A percentile compares a stretch with the other conserved stretches of the same genome.
Conservation (phyloP, 2,329 filamentous ascomycete species). For the Colletotrichum lupini region DNA sequence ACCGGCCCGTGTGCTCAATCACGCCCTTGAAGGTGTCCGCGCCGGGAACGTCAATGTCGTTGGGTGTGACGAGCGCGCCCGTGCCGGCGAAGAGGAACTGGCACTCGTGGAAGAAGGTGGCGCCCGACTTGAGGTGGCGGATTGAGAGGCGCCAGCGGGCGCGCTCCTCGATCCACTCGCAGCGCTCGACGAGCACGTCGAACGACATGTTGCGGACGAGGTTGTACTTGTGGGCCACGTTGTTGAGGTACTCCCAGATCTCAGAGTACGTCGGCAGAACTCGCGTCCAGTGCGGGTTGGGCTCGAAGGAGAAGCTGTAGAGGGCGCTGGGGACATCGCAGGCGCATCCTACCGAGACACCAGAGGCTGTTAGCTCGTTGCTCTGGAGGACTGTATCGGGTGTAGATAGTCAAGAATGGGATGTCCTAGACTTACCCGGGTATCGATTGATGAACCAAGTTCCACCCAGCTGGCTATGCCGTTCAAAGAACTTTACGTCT, state of each 20-base stretch:
- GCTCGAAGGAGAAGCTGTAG: slow-evolving; percentile 72
- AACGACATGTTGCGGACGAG: slow-evolving; percentile 52
- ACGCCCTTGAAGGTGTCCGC: slow-evolving; percentile 61
- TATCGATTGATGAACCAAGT: slow-evolving; percentile 74
- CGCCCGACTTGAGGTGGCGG: slow-evolving; percentile 39
- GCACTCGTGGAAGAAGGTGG: slow-evolving; percentile 47
- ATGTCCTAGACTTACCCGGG: slow-evolving; percentile 52
- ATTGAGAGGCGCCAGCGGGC: slow-evolving; percentile 48
- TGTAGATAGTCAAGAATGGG: too few relatives aligned
- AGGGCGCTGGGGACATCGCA: slow-evolving; percentile 69
- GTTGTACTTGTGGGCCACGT: slow-evolving; percentile 59
- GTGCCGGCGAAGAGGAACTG: slow-evolving; percentile 51
- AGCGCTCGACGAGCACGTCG: slow-evolving; percentile 46
- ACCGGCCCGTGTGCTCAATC: slow-evolving; percentile 66
- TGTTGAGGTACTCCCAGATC: slow-evolving; percentile 66
- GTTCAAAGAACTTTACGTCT: slow-evolving; percentile 71
- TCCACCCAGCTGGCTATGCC: slow-evolving; percentile 66
- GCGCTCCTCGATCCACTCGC: slow-evolving; percentile 51
- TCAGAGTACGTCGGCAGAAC: slow-evolving; percentile 67
- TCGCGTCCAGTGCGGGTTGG: slow-evolving; percentile 69
- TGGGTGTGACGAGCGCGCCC: slow-evolving; percentile 48
- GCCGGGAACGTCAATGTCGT: slow-evolving; percentile 57
- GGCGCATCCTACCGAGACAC: slow-evolving; percentile 47
- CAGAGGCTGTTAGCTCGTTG: background rate
- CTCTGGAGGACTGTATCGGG: background rate